Evolutionary conservation across 441 rosid species (phyloP).

Genomic region (Breynia disticha): DNA sequence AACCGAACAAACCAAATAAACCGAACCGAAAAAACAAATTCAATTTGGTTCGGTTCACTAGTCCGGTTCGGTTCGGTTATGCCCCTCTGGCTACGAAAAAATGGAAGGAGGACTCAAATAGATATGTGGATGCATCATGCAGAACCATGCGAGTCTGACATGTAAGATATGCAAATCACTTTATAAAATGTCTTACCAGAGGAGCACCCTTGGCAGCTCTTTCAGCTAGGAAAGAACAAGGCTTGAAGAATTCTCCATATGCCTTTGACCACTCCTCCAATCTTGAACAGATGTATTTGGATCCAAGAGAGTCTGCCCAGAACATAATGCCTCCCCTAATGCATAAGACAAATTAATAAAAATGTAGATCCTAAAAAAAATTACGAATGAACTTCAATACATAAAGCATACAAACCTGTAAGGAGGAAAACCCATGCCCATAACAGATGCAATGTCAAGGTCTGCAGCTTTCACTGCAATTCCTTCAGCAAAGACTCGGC

Average conservation of each 20-base stretch:
- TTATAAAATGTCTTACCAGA: constrained; percentile 45
- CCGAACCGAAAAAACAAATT: too few species aligned
- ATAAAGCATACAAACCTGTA: constrained; percentile 47
- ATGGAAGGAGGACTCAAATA: too few species aligned
- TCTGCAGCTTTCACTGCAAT: constrained; percentile 91
- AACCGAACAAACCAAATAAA: too few species aligned
- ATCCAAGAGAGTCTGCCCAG: constrained; percentile 91
- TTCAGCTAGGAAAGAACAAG: constrained; percentile 78
- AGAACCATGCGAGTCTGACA: too few species aligned
- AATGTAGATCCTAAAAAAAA: too few species aligned
- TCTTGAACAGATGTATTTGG: constrained; percentile 65
- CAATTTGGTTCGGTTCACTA: too few species aligned
- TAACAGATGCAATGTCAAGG: constrained; percentile 74
- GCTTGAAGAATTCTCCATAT: constrained; percentile 86
- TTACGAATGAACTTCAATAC: not conserved
- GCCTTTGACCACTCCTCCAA: constrained; percentile 76
- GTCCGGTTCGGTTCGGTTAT: too few species aligned
- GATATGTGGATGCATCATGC: too few species aligned
- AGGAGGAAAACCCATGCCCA: constrained; percentile 98
- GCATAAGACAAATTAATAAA: constrained; percentile 5
- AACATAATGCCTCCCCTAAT: constrained; percentile 85
- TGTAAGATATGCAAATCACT: not conserved
- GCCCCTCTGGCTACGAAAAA: too few species aligned
- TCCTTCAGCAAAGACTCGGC: constrained; percentile 85
- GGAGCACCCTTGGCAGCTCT: constrained; percentile 76